Conservation (phyloP, 2,329 filamentous ascomycete species). For the Aspergillus sp. region DNA sequence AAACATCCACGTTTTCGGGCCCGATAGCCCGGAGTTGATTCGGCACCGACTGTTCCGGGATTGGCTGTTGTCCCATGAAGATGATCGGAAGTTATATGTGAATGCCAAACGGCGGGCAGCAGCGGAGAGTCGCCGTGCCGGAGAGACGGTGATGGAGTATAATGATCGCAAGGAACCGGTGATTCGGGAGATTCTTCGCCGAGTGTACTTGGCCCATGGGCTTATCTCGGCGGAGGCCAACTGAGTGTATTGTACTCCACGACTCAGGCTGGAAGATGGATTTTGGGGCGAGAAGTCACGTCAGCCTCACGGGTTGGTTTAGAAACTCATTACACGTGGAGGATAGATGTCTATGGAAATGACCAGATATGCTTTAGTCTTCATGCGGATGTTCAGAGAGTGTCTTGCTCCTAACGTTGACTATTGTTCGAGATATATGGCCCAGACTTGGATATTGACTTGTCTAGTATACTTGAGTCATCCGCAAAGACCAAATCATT, state of each 20-base stretch:
- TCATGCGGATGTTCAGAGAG: no score
- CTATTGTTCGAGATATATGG: no score
- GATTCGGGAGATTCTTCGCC: conserved; percentile 40
- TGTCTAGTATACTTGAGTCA: no score
- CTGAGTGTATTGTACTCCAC: no score
- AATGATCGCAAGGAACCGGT: conserved; percentile 43
- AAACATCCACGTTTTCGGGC: conserved; percentile 53
- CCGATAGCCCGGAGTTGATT: conserved; percentile 41
- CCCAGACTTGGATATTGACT: no score
- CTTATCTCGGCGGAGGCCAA: background rate
- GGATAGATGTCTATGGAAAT: no score
- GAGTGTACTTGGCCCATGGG: conserved; percentile 22
- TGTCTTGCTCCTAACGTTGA: no score
- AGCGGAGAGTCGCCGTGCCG: conserved; percentile 24
- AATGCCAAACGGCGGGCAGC: conserved; percentile 40
- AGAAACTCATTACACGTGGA: no score
- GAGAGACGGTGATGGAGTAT: conserved; percentile 40
- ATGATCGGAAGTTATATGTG: conserved; percentile 44
- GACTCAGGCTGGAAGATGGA: no score
- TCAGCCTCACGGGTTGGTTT: background rate
- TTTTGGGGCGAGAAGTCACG: background rate
- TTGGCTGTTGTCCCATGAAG: conserved; percentile 40
- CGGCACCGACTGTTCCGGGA: conserved; percentile 48
- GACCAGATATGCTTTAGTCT: no score
- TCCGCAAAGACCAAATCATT: no score